These are phyloP conservation scores for Pichia deserticola DNA, from an alignment of 805 yeast genomes.

Conservation along the genomic window DNA sequence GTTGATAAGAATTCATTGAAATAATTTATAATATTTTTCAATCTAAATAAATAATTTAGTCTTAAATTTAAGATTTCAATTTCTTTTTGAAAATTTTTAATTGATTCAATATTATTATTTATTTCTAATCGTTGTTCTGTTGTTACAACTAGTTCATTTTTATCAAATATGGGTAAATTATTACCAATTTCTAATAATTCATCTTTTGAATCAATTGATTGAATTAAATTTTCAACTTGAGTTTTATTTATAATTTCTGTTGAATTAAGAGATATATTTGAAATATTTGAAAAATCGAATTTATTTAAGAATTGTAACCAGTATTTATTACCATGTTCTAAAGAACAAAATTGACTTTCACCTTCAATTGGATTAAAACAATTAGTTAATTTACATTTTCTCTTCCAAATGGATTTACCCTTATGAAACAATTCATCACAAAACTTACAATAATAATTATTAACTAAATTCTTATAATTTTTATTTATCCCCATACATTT, in stretches of 20 bases:
- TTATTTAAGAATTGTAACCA: slow-evolving; percentile 26
- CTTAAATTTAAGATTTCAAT: slow-evolving; percentile 12
- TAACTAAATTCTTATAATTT: slow-evolving; percentile 47
- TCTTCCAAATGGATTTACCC: slow-evolving; percentile 61
- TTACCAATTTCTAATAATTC: slow-evolving; percentile 28
- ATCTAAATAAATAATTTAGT: slow-evolving; percentile 20
- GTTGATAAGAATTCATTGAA: slow-evolving; percentile 29
- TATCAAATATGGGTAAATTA: slow-evolving; percentile 35
- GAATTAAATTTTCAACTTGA: slow-evolving; percentile 9
- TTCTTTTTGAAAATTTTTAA: slow-evolving; percentile 13
- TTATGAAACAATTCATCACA: slow-evolving; percentile 45
- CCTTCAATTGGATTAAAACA: slow-evolving; percentile 51
- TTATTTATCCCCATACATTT: slow-evolving; percentile 57
- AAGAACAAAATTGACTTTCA: slow-evolving; percentile 64
- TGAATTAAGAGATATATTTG: not conserved
- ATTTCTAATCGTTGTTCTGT: slow-evolving; percentile 13
- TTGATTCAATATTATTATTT: slow-evolving; percentile 15
- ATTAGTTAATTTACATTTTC: slow-evolving; percentile 55
- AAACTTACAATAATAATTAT: slow-evolving; percentile 63
- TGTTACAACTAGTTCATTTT: slow-evolving; percentile 7
- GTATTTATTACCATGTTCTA: slow-evolving; percentile 57
- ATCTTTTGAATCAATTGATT: slow-evolving; percentile 11
- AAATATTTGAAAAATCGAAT: slow-evolving; percentile 7
- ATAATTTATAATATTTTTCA: slow-evolving; percentile 32
- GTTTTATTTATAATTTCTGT: not conserved